Evolutionary conservation across 495 filamentous ascomycete genomes (phyloP), one percentile per base, ranked within the genome.

Genomic region (Hyaloscypha finlandica): DNA sequence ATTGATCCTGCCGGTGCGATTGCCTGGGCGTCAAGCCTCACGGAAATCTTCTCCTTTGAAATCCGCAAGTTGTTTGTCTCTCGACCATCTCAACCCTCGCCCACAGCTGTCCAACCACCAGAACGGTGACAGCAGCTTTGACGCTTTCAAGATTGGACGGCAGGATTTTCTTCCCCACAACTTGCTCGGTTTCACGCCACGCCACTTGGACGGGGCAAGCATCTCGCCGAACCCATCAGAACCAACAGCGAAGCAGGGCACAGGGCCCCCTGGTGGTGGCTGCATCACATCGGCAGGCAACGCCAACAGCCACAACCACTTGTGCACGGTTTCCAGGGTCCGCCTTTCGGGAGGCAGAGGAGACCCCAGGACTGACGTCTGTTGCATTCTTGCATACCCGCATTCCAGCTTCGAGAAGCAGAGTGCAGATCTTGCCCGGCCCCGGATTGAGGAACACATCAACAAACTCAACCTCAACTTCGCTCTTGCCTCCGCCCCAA

Each of bases 301-400:
- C 42, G 11, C 9, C 42, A 48, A 4, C 42, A 14, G 14, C 35
- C 35, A 37, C 35, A 6, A 25, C 42, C 42, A 48, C 16, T 48
- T 48, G 42, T 48, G 42, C 8, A 48, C 42, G 1, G 14, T 3
- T 48, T 48, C 0, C 42, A 48, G 42, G 42, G 42, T 48, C 9
- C 42, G 16, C 8, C 42, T 1, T 48, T 3, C 9, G 42, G 42
- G 16, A 14, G 16, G 42, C 42, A 48, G 42, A 16, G 16, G 42
- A 48, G 42, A 48, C 4, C 42, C 42, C 42, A 48, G 42, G 42
- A 48, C 42, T 48, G 42, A 48, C 42, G 42, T 48, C 42, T 19
- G 35, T 3, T 63, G 61, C 61, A 63, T 63, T 63, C 61, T 54
- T 62, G 60, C 60, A 62, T 8, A 32, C 32, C 59, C 35, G 59